Percentiles rank a stretch among this genome's conserved stretches.
These are phyloP conservation scores for Aspergillus vadensis DNA, from an alignment of 2,329 filamentous ascomycete genomes.

Conservation along the genomic window DNA sequence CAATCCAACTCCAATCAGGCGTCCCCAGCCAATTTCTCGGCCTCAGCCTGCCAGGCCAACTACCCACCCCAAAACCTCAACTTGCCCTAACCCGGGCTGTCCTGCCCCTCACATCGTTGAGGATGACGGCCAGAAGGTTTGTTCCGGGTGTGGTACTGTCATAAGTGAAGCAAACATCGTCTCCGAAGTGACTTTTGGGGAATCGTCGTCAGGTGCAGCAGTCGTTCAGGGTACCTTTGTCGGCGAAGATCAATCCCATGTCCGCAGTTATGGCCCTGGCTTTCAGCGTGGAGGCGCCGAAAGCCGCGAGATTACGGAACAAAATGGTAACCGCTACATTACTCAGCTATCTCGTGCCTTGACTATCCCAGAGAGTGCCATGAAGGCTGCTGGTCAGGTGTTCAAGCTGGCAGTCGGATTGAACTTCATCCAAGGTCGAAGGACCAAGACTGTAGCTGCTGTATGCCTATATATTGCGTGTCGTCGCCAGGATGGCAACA, in stretches of 20 bases:
- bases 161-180: conserved; percentile 87
- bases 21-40: conserved; percentile 37
- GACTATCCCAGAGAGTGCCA: conserved; percentile 59
- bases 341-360: conserved; percentile 44
- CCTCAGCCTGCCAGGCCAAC: conserved; percentile 35
- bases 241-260: conserved; percentile 79
- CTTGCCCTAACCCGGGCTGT: conserved; percentile 50
- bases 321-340: conserved; percentile 49
- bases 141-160: conserved; percentile 80
- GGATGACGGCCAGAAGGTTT: conserved; percentile 59
- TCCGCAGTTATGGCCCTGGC: conserved; percentile 59
- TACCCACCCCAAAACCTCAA: conserved; percentile 42
- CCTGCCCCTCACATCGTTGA: conserved; percentile 49
- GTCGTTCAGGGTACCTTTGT: conserved; percentile 90
- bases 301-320: conserved; percentile 52
- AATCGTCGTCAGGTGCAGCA: conserved; percentile 80
- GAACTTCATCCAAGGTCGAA: conserved; percentile 84
- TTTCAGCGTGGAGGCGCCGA: conserved; percentile 51
- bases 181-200: conserved; percentile 86
- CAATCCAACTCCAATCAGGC: conserved; percentile 40
- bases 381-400: conserved; percentile 68
- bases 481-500: conserved; percentile 75
- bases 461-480: conserved; percentile 89
- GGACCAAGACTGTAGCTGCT: conserved; percentile 81
- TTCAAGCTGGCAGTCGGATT: conserved; percentile 74